Base-by-base conservation (phyloP, 2,329 filamentous ascomycete species). In the Curvularia verruculosa region DNA sequence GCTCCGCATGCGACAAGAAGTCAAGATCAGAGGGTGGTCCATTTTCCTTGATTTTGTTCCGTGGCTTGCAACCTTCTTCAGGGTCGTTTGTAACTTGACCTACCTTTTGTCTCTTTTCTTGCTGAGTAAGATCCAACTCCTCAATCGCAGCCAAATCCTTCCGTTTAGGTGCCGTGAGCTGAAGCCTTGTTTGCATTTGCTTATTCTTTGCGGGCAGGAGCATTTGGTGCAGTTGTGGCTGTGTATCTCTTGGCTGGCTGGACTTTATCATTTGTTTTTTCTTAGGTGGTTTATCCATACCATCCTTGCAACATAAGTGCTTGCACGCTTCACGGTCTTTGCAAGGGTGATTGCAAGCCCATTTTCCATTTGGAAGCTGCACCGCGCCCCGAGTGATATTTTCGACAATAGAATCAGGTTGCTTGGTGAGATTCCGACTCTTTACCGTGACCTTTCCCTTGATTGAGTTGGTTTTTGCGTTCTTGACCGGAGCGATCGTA, bases 261-360 rank as follows among this genome's bases (percentile, higher is more conserved):
- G 67, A 66, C 59, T 76, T 77, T 29, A 62, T 54, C 9, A 37
- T 59, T 41, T 74, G 63, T 37, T 78, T 68, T 39, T 78, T 68
- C 65, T 84, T 83, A 5, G 75, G 79, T 56, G 85, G 87, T 60
- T 87, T 90, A 34, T 90, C 85, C 18, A 90, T 69, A 0, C 90
- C 90, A 58, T 90, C 86, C 23, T 83, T 83, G 67, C 90, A 94
- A 67, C 90, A 94, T 34, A 83, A 75, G 66, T 94, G 90, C 64
- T 86, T 90, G 74, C 90, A 93, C 9, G 70, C 76, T 37, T 72
- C 77, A 64, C 84, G 87, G 63, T 88, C 80, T 65, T 84, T 86
- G 77, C 90, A 93, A 18, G 75, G 75, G 68, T 94, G 90, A 56
- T 89, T 89, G 75, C 90, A 94, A 34, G 83, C 82, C 86, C 88